Evolutionary conservation across 805 yeast species (phyloP).

Genomic region (Komagataella ulmi): DNA sequence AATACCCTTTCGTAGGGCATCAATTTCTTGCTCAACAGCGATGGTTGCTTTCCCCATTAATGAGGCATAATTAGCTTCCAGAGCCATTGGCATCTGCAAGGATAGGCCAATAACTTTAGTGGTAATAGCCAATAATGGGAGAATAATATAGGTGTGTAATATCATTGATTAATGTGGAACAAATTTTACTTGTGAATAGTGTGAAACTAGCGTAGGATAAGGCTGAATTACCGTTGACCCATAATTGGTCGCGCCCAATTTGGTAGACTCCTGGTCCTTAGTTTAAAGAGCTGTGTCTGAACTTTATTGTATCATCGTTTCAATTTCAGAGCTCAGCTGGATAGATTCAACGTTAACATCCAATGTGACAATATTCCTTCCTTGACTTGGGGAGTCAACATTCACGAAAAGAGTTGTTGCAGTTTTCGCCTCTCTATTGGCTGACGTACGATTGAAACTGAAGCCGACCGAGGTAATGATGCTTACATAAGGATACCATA

Average conservation of each 20-base stretch:
- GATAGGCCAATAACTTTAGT: background rate
- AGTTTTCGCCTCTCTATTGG: no score
- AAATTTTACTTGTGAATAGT: background rate
- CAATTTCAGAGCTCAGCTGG: no score
- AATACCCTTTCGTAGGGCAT: conserved; percentile 32
- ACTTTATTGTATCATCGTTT: no score
- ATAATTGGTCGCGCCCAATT: no score
- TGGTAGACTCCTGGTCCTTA: no score
- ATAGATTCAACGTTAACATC: no score
- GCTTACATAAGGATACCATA: background rate
- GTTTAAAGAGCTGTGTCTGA: no score
- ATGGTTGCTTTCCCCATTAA: conserved; percentile 25
- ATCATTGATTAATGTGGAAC: background rate
- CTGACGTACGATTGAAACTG: background rate
- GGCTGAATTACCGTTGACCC: no score
- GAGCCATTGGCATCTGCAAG: background rate
- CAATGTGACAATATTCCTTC: no score
- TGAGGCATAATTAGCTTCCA: background rate
- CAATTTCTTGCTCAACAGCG: conserved; percentile 36
- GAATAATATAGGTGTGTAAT: background rate
- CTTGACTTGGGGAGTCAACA: background rate
- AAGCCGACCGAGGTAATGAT: background rate
- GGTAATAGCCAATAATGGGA: background rate
- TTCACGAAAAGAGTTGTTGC: background rate
- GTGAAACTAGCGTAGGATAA: no score